Evolutionary conservation across 306 rosid genomes (phyloP), one percentile per base, ranked within the genome.

Genomic region (Gynostemma pentaphyllum): DNA sequence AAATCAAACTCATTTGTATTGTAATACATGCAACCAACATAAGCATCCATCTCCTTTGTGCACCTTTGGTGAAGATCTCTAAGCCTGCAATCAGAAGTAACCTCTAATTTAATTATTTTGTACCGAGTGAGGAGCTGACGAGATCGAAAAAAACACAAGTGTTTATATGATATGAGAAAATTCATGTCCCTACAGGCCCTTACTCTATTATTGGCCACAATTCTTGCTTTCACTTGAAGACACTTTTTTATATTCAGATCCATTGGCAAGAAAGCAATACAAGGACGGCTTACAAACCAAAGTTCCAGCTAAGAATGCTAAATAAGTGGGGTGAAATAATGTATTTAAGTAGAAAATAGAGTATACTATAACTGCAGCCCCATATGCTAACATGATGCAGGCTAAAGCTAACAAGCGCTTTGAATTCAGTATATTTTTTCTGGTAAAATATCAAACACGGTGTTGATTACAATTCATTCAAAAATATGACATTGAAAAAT

Each of bases 21-120:
- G 80, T 92, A 88, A 78, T 92, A 92, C 95, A 92, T 81, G 88
- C 99, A 92, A 30, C 96, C 96, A 1, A 81, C 96, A 22, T 82
- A 92, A 0, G 54, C 84, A 62, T 88, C 90, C 99, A 94, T 88
- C 89, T 94, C 97, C 45, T 81, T 88, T 0, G 99, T 86, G 86
- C 99, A 94, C 70, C 75, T 82, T 49, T 80, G 90, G 70, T 84
- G 99, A 47, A 88, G 80, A 85, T 94, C 99, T 84, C 62, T 88
- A 69, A 94, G 89, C 80, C 99, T 92, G 89, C 79, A 76, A 11
- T 27, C 39, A 60, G 13, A 76, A 45, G 8, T 45, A 62, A 45
- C 39, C 41, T 12, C 37, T 46, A 29, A 55, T 34, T 74, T 10
- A 72, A 15, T 51, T 23, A 24, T 34, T 49, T 24, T 13, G n/a